Base-by-base conservation (phyloP, 179 eudicot species). In the Sideroxylon spinosum region DNA sequence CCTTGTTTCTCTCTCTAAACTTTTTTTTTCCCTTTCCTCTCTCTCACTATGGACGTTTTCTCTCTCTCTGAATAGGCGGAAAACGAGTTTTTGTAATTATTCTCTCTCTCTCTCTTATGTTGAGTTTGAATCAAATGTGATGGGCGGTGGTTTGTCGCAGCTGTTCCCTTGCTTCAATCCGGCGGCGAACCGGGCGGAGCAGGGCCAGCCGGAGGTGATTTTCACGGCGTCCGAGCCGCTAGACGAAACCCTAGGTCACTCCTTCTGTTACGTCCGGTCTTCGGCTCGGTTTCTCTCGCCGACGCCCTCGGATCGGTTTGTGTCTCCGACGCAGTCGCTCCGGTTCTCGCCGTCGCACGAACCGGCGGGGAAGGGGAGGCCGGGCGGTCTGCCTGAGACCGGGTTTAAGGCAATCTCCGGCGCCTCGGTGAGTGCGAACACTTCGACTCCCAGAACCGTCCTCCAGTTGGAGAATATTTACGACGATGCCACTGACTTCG, bases 201-300 rank as follows among this genome's bases (percentile, higher is more conserved):
- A 19, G 59, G 53, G 72, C 72, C 68, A 79, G 37, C 77, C 82
- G 76, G 86, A 87, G 55, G 78, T 75, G 50, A 78, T 88, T 63
- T 89, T 89, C 83, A 22, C 85, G 7, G 62, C 89, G 8, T 80
- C 81, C 6, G 89, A 87, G 29, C 88, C 87, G 1, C 78, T 89
- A 0, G 97, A 95, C 82, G 99, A 93, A 86, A 89, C 98, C 89
- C 90, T 95, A 75, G 99, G 99, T 7, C 99, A 95, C 78, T 95
- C 99, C 63, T 95, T 95, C 76, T 90, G 98, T 68, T 95, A 95
- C 90, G 94, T 92, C 26, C 95, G 93, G 0, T 88, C 98, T 9
- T 95, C 99, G 7, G 84, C 89, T 17, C 88, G 91, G 4, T 91
- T 93, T 62, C 76, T 90, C 65, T 93, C 98, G 17, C 99, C 99